Conservation (phyloP, 805 yeast species). For the Lipomyces kockii region DNA sequence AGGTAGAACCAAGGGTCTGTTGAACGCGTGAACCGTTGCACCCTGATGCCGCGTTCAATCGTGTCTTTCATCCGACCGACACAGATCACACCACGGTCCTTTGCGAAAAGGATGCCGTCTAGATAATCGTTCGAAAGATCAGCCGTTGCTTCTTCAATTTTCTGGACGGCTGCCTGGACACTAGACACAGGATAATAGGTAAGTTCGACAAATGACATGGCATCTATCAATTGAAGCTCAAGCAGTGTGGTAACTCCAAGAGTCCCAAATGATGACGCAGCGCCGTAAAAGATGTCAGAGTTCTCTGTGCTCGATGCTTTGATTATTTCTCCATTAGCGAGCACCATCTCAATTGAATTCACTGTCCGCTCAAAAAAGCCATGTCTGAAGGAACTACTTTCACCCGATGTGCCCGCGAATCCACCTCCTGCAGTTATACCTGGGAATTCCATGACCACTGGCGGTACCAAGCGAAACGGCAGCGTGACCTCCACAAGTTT, state of each 20-base stretch:
- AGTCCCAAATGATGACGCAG: constrained; percentile 10
- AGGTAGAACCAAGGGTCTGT: constrained; percentile 11
- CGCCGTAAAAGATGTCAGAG: constrained; percentile 9
- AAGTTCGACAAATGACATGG: constrained; percentile 8
- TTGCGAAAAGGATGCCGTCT: constrained; percentile 5
- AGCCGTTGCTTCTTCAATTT: constrained; percentile 6
- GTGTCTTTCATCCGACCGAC: constrained; percentile 4
- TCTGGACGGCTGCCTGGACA: neutral
- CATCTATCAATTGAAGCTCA: constrained; percentile 12
- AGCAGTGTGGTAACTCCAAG: constrained; percentile 10
- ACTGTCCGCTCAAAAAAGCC: constrained; percentile 9
- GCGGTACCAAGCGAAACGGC: neutral
- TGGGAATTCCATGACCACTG: constrained; percentile 11
- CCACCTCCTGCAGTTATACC: constrained; percentile 16
- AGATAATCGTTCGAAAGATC: constrained; percentile 6
- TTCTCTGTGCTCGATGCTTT: constrained; percentile 3
- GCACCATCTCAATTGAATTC: constrained; percentile 9
- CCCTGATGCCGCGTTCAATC: neutral
- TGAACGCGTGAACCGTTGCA: constrained; percentile 8
- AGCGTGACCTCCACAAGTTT: constrained; percentile 7
- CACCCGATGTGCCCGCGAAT: constrained; percentile 10
- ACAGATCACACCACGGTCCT: constrained; percentile 12
- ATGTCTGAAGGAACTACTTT: constrained; percentile 8
- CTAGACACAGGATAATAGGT: constrained; percentile 4
- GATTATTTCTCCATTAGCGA: constrained; percentile 10